A percentile compares a stretch with the other conserved stretches of the same genome.
Conservation (phyloP, 352 stramenopile species). For the Globisporangium middletonii region DNA sequence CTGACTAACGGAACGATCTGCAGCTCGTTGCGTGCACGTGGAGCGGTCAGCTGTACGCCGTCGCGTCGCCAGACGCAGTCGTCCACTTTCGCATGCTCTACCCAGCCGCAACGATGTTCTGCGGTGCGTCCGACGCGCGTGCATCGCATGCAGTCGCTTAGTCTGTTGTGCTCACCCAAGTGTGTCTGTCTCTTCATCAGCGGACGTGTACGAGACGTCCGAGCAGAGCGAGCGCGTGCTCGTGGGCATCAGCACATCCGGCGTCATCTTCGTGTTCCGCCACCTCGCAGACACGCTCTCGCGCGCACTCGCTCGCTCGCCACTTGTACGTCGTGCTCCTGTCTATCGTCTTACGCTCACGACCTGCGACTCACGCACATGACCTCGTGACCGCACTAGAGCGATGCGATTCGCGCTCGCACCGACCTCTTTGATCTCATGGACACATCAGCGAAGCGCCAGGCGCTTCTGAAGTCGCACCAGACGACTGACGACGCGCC, state of each 20-base stretch:
- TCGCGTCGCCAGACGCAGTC: slow-evolving; percentile 32
- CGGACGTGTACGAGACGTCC: slow-evolving; percentile 27
- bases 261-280: slow-evolving; percentile 55
- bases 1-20: too few relatives aligned
- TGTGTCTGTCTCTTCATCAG: slow-evolving; percentile 10
- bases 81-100: slow-evolving; percentile 63
- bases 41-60: slow-evolving; percentile 55
- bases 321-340: slow-evolving; percentile 29
- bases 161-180: neutral
- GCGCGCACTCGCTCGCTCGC: slow-evolving; percentile 29
- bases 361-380: neutral
- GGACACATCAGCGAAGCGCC: slow-evolving; percentile 36
- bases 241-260: slow-evolving; percentile 59
- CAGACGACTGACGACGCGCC: neutral
- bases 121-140: slow-evolving; percentile 26
- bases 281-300: slow-evolving; percentile 36
- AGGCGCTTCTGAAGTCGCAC: slow-evolving; percentile 31
- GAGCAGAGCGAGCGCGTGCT: slow-evolving; percentile 32
- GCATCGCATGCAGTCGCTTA: neutral
- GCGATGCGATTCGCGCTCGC: slow-evolving; percentile 32
- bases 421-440: slow-evolving; percentile 22
- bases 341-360: neutral
- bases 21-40: slow-evolving; percentile 69
- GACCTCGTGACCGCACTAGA: slow-evolving; percentile 9
- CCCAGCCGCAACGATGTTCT: slow-evolving; percentile 57